A percentile compares a stretch with the other conserved stretches of the same genome.
phyloP scores from a whole-genome alignment of 2,329 filamentous ascomycete genomes.

The Nigrospora oryzae region DNA sequence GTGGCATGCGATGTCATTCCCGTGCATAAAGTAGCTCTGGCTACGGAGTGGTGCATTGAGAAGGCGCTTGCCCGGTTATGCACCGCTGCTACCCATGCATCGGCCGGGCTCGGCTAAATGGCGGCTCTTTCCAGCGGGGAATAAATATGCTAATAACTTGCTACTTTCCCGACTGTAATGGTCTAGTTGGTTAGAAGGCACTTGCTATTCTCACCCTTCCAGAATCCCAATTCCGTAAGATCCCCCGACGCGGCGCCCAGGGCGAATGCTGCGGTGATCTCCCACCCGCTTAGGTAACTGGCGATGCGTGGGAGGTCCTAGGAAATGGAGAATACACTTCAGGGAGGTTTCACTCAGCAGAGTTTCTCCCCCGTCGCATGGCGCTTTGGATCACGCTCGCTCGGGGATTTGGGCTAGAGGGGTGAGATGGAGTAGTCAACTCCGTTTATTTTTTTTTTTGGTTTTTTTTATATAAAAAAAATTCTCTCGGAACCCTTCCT shows the following conservation, averaged over 20 bases:
- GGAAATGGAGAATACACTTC: slow-evolving; percentile 62
- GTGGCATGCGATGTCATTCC: too few relatives aligned
- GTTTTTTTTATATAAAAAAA: background rate
- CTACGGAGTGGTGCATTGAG: too few relatives aligned
- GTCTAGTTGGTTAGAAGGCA: slow-evolving; percentile 49
- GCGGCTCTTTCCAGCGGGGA: background rate
- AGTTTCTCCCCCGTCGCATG: slow-evolving; percentile 63
- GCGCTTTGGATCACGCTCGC: slow-evolving; percentile 60
- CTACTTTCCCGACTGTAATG: slow-evolving; percentile 46
- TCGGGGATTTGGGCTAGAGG: slow-evolving; percentile 49
- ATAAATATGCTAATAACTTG: slow-evolving; percentile 6
- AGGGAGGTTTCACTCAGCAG: slow-evolving; percentile 68
- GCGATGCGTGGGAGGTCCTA: slow-evolving; percentile 54
- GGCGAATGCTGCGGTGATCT: slow-evolving; percentile 57
- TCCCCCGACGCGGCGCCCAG: slow-evolving; percentile 51
- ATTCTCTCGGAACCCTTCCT: too few relatives aligned
- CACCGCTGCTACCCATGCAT: too few relatives aligned
- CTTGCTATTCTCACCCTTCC: slow-evolving; percentile 38
- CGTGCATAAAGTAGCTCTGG: too few relatives aligned
- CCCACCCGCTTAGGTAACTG: slow-evolving; percentile 59
- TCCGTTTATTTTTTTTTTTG: slow-evolving; percentile 27
- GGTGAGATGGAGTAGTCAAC: slow-evolving; percentile 48
- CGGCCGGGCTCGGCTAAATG: too few relatives aligned
- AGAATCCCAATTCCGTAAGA: slow-evolving; percentile 47
- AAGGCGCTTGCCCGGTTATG: too few relatives aligned